Evolutionary conservation across 164 flowering plant species (phyloP), one percentile per base, ranked within the genome.

Genomic region (Platanus orientalis): DNA sequence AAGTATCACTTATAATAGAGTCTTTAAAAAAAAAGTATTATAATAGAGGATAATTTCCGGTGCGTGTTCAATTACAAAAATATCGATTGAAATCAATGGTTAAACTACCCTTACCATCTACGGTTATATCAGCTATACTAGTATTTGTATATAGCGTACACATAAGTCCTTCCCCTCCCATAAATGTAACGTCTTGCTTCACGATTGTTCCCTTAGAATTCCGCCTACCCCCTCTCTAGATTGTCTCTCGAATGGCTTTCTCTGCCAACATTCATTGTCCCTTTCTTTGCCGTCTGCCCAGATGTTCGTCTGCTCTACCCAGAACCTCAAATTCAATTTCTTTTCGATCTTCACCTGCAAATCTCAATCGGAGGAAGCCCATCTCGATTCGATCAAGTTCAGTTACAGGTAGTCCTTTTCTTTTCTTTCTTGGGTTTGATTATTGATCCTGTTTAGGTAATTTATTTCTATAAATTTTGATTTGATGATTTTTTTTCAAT

Each of bases 311-410:
- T 9, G 49, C 73, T 7, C 5, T 19, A 19, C 50, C 69, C 32
- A 54, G 60, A 20, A n/a, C 68, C 23, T 63, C 60, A 2, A 14
- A 62, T 45, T 76, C 82, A 3, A 14, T 81, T 27, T 81, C 88
- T 2, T 69, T 87, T 49, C 81, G 69, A 21, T 72, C 63, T 53
- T 69, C 72, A 14, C 65, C 63, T 23, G 9, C 57, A 4, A 68
- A 69, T 62, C 52, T 74, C 77, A 71, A 52, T 54, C 81, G 71
- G 53, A 44, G 65, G 40, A 78, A 52, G n/a, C 61, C 71, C 66
- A 34, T 79, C 54, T 76, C 77, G 21, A 62, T 81, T 68, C 87
- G 85, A 73, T 78, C 84, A 29, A 65, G 71, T 60, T 75, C 85
- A 0, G 73, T 68, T 39, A 62, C 85, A 63, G 87, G 89, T 83